Evolutionary conservation across 495 filamentous ascomycete genomes (phyloP).

Genomic region (Penicillium daleae): DNA sequence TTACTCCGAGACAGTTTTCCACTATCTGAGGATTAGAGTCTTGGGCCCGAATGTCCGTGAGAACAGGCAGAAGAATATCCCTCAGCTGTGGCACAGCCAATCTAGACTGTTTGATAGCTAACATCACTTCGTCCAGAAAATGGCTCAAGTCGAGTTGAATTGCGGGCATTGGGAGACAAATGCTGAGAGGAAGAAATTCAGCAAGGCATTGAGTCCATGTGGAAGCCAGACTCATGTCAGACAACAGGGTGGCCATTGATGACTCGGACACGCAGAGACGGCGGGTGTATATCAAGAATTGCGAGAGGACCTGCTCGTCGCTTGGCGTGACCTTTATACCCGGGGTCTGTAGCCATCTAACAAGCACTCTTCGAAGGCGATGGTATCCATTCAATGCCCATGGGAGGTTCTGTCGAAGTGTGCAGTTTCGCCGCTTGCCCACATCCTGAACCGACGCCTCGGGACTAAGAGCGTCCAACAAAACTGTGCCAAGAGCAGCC

Average conservation of each 20-base stretch:
- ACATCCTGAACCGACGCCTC: constrained; percentile 5
- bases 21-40: constrained; percentile 16
- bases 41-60: constrained; percentile 29
- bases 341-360: constrained; percentile 32
- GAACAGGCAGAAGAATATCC: constrained; percentile 30
- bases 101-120: constrained; percentile 16
- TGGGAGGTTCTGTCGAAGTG: constrained; percentile 37
- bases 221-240: constrained; percentile 33
- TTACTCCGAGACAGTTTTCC: constrained; percentile 38
- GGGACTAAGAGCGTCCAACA: constrained; percentile 40
- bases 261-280: constrained; percentile 21
- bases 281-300: constrained; percentile 31
- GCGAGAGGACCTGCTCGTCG: constrained; percentile 27
- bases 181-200: constrained; percentile 29
- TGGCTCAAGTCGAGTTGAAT: constrained; percentile 35
- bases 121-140: constrained; percentile 30
- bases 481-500: constrained; percentile 25
- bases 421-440: constrained; percentile 17
- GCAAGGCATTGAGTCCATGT: constrained; percentile 37
- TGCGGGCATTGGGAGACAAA: constrained; percentile 20
- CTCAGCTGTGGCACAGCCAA: constrained; percentile 19
- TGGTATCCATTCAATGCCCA: constrained; percentile 44
- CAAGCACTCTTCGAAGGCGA: constrained; percentile 38
- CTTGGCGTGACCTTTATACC: constrained; percentile 16
- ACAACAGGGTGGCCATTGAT: constrained; percentile 18